These are phyloP conservation scores for Hordeum pubiflorum DNA, from an alignment of 202 grass and related monocot species.

Conservation along the genomic window DNA sequence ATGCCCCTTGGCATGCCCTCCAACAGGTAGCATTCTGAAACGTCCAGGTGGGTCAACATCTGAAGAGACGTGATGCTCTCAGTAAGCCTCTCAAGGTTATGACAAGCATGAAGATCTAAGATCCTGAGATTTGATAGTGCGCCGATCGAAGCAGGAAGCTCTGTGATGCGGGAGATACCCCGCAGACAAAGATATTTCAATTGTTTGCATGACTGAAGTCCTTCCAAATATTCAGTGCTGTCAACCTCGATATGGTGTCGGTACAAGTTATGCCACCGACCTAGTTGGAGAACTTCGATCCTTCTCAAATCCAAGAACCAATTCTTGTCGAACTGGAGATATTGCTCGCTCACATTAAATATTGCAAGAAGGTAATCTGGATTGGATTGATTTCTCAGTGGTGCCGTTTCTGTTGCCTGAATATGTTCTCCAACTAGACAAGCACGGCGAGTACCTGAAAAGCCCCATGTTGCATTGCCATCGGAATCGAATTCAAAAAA, in stretches of 20 bases:
- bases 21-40: conserved; percentile 66
- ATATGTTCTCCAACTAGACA: conserved; percentile 31
- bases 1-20: conserved; percentile 57
- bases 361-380: conserved; percentile 22
- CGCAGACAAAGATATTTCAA: conserved; percentile 59
- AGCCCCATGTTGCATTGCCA: conserved; percentile 35
- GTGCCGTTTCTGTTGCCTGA: not conserved
- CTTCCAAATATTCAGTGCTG: conserved; percentile 39
- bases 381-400: conserved; percentile 13
- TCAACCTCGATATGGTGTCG: conserved; percentile 55
- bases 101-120: conserved; percentile 67
- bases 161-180: conserved; percentile 58
- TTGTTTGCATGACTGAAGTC: conserved; percentile 36
- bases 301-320: conserved; percentile 43
- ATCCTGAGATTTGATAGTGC: conserved; percentile 46
- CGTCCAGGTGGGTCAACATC: conserved; percentile 59
- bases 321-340: conserved; percentile 41
- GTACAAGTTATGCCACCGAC: conserved; percentile 27
- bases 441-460: conserved; percentile 26
- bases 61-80: conserved; percentile 29
- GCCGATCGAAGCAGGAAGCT: conserved; percentile 53
- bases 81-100: conserved; percentile 63
- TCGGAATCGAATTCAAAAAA: conserved; percentile 52
- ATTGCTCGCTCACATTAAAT: conserved; percentile 49
- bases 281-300: conserved; percentile 41